Percentiles rank a stretch among this genome's conserved stretches.
Conservation (phyloP, 2,329 filamentous ascomycete species). For the Microascus cirrosus region DNA sequence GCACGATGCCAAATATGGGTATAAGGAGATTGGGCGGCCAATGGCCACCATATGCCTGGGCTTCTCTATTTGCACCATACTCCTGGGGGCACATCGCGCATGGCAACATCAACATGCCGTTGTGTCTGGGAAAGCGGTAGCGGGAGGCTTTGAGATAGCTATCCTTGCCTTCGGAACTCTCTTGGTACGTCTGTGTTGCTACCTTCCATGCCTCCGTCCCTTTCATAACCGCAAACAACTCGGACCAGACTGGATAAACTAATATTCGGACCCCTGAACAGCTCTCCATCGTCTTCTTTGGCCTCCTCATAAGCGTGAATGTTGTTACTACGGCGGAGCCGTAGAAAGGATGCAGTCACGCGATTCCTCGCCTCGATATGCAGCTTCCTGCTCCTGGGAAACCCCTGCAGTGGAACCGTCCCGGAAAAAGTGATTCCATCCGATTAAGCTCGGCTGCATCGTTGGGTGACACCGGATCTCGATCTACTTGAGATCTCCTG, state of each 20-base stretch:
- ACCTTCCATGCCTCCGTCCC: background rate
- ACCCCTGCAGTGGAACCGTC: background rate
- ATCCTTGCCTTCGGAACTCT: conserved; percentile 2
- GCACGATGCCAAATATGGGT: conserved; percentile 36
- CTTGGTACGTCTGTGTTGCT: background rate
- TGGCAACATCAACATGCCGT: conserved; percentile 20
- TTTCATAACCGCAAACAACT: background rate
- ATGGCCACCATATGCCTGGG: conserved; percentile 31
- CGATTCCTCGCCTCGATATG: background rate
- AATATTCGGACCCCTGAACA: background rate
- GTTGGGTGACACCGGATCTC: background rate
- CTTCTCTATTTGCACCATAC: conserved; percentile 23
- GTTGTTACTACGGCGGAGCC: background rate
- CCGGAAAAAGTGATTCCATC: background rate
- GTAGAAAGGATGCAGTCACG: background rate
- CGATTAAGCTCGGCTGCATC: background rate
- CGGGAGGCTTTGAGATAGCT: conserved; percentile 13
- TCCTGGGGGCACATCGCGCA: conserved; percentile 17
- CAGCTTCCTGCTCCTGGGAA: background rate
- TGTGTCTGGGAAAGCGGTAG: conserved; percentile 16
- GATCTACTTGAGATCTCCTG: background rate
- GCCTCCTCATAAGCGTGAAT: background rate
- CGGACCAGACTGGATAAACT: background rate
- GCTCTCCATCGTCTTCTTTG: background rate
- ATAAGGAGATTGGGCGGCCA: conserved; percentile 48